Evolutionary conservation across 2,329 filamentous ascomycete species (phyloP).

Genomic region (Paraconiothyrium sp.): DNA sequence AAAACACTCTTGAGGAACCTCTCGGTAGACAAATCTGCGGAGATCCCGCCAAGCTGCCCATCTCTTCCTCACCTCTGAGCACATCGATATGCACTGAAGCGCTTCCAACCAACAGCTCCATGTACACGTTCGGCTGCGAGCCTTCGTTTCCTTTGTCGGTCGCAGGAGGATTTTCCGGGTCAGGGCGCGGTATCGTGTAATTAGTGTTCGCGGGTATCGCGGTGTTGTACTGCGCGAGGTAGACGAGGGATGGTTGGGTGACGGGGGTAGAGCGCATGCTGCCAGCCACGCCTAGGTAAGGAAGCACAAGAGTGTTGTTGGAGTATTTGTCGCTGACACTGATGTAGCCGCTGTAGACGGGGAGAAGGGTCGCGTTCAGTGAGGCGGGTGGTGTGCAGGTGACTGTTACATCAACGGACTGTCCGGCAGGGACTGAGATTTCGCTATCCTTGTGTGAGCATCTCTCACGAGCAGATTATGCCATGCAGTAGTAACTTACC

Average conservation of each 20-base stretch:
- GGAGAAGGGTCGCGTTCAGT: conserved; percentile 29
- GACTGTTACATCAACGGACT: conserved; percentile 24
- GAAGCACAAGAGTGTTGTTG: conserved; percentile 24
- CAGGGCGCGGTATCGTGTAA: conserved; percentile 24
- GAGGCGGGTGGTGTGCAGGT: conserved; percentile 32
- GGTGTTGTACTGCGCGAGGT: conserved; percentile 22
- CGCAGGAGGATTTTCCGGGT: conserved; percentile 24
- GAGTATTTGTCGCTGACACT: conserved; percentile 13
- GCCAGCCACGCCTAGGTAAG: conserved; percentile 33
- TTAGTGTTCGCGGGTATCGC: conserved; percentile 18
- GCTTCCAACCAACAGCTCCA: conserved; percentile 1
- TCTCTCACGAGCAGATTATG: not conserved
- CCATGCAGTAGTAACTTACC: conserved; percentile 10
- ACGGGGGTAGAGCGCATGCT: conserved; percentile 26
- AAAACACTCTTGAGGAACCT: not conserved
- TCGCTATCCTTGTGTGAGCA: conserved; percentile 20
- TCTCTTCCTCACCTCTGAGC: not conserved
- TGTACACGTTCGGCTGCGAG: conserved; percentile 7
- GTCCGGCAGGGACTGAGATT: conserved; percentile 32
- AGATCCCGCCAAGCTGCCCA: conserved; percentile 5
- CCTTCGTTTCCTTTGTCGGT: conserved; percentile 11
- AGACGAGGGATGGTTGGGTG: conserved; percentile 15
- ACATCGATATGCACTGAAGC: conserved; percentile 9
- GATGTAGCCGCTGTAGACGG: conserved; percentile 36
- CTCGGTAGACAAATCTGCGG: conserved; percentile 4